phyloP scores from a whole-genome alignment of 805 yeast species.

The Yamadazyma olivae region DNA sequence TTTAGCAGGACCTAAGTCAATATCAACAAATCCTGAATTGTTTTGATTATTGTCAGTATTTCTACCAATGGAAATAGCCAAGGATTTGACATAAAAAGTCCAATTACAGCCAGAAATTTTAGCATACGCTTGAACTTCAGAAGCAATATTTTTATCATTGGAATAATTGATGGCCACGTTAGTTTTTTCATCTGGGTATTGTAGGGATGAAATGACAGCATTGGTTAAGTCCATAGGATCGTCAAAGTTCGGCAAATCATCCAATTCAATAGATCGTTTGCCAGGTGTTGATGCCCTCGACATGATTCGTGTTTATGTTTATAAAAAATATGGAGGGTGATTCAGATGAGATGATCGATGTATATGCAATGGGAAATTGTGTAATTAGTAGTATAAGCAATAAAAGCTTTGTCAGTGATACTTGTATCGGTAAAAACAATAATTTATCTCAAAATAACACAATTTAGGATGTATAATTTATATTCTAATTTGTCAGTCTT shows the following conservation, averaged over 20 bases:
- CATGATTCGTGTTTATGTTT: slow-evolving; percentile 48
- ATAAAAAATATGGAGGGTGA: slow-evolving; percentile 89
- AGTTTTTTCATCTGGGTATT: slow-evolving; percentile 69
- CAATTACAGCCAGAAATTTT: slow-evolving; percentile 90
- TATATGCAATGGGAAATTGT: slow-evolving; percentile 21
- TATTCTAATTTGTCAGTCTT: too few relatives aligned
- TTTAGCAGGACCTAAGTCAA: slow-evolving; percentile 95
- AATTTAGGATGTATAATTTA: too few relatives aligned
- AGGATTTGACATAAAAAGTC: slow-evolving; percentile 88
- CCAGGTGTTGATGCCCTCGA: slow-evolving; percentile 27
- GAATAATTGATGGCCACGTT: slow-evolving; percentile 70
- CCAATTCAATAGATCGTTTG: slow-evolving; percentile 22
- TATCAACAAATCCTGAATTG: slow-evolving; percentile 47
- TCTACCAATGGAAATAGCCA: slow-evolving; percentile 81
- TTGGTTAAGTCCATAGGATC: slow-evolving; percentile 67
- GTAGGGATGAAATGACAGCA: slow-evolving; percentile 67
- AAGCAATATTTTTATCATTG: slow-evolving; percentile 64
- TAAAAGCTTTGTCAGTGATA: too few relatives aligned
- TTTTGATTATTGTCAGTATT: slow-evolving; percentile 46
- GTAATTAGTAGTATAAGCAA: too few relatives aligned
- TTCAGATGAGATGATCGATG: slow-evolving; percentile 79
- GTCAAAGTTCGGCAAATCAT: slow-evolving; percentile 41
- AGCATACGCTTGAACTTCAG: slow-evolving; percentile 96
- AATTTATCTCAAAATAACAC: too few relatives aligned
- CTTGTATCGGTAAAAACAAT: too few relatives aligned